Evolutionary conservation across 1,284 basidiomycete genomes (phyloP).

Genomic region (Trichosporon sp.): DNA sequence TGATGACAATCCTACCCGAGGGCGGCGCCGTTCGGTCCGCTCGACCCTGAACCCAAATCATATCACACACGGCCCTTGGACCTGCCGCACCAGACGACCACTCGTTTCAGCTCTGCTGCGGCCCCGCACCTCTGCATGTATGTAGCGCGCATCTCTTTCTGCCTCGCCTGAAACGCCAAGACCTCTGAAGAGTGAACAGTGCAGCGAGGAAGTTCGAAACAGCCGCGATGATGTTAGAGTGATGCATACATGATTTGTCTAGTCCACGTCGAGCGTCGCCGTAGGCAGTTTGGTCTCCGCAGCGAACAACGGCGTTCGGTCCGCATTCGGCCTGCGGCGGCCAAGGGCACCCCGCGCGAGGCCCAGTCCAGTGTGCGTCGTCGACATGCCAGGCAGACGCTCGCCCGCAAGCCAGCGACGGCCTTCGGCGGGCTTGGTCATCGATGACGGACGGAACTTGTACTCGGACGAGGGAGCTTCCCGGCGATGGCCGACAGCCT

Average conservation of each 20-base stretch:
- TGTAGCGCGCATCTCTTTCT: neutral
- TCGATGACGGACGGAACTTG: conserved; percentile 1
- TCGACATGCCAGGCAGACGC: conserved; percentile 38
- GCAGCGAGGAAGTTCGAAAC: neutral
- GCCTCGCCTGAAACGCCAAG: neutral
- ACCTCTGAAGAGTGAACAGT: neutral
- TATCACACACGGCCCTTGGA: neutral
- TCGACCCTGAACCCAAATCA: neutral
- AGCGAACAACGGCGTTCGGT: conserved; percentile 17
- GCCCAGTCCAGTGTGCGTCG: conserved; percentile 37
- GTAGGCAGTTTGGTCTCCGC: neutral
- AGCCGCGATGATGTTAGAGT: conserved; percentile 2
- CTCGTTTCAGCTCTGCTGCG: neutral
- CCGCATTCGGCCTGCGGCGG: conserved; percentile 8
- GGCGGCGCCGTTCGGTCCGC: conserved; percentile 1
- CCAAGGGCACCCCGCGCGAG: conserved; percentile 41
- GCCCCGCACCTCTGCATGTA: neutral
- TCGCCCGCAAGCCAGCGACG: conserved; percentile 39
- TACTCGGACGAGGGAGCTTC: neutral
- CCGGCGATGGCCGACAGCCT: conserved; percentile 12
- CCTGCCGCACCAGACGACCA: neutral
- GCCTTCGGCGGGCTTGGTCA: conserved; percentile 23
- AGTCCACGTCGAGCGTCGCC: neutral
- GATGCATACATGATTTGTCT: conserved; percentile 9
- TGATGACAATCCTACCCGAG: neutral